Percentiles rank a stretch among this genome's conserved stretches.
phyloP scores from a whole-genome alignment of 2,329 filamentous ascomycete species.

The Xylogone sp. region DNA sequence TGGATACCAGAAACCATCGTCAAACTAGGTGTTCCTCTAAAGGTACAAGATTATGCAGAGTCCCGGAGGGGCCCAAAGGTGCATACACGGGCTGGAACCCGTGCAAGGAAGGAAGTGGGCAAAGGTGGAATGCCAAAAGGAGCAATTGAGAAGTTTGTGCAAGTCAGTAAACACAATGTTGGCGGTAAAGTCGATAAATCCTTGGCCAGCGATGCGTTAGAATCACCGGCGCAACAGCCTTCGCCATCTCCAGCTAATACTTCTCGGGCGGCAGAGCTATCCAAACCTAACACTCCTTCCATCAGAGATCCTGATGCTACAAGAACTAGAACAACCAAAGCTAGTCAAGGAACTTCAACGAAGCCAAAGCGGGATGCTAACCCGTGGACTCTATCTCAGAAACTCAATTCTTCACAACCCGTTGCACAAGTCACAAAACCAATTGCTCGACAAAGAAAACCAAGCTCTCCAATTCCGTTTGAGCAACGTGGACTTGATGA shows the following conservation, averaged over 20 bases:
- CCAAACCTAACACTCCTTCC: background rate
- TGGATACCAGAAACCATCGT: constrained; percentile 68
- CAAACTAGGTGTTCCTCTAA: constrained; percentile 60
- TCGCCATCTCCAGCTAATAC: too few species aligned
- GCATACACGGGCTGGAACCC: constrained; percentile 15
- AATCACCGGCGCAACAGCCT: background rate
- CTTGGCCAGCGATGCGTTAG: background rate
- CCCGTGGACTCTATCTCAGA: constrained; percentile 1
- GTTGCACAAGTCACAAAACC: background rate
- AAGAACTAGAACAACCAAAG: too few species aligned
- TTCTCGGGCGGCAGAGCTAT: too few species aligned
- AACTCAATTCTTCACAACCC: background rate
- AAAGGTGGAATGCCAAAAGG: constrained; percentile 25
- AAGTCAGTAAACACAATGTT: constrained; percentile 20
- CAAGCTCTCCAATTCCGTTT: background rate
- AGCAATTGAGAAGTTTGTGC: constrained; percentile 30
- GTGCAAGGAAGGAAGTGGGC: constrained; percentile 17
- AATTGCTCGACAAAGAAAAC: background rate
- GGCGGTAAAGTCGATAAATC: background rate
- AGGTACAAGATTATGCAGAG: constrained; percentile 62
- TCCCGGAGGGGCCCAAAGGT: constrained; percentile 22
- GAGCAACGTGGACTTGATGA: background rate
- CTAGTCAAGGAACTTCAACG: background rate
- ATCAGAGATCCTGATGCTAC: background rate
- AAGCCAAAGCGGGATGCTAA: background rate